Conservation (phyloP, 495 filamentous ascomycete genomes). For the Peziza echinospora region DNA sequence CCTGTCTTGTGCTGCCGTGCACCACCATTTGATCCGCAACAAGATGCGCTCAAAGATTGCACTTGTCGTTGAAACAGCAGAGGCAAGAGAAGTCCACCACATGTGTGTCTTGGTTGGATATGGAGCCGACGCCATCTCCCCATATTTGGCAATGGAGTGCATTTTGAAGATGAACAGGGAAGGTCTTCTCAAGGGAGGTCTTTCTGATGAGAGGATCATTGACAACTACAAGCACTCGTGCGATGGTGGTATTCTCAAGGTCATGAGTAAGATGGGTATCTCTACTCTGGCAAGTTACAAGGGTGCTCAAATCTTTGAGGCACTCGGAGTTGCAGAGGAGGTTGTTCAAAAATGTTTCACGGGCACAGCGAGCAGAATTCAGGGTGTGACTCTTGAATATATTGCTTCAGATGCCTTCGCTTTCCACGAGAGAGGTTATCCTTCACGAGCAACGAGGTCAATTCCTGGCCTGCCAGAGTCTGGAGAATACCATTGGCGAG, state of each 20-base stretch:
- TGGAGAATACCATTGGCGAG: conserved; percentile 98
- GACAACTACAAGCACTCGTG: conserved; percentile 96
- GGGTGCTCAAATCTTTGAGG: conserved; percentile 97
- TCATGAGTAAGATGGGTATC: conserved; percentile 99
- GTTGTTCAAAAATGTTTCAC: conserved; percentile 95
- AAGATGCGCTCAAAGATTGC: conserved; percentile 87
- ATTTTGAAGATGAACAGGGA: conserved; percentile 98
- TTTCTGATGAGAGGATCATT: conserved; percentile 65
- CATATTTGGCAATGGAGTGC: conserved; percentile 93
- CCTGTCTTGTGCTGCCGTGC: conserved; percentile 81
- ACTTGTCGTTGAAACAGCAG: conserved; percentile 78
- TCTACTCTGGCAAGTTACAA: conserved; percentile 97
- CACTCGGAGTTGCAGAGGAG: conserved; percentile 84
- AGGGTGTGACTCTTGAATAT: conserved; percentile 84
- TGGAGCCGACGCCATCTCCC: conserved; percentile 88
- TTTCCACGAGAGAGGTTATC: conserved; percentile 89
- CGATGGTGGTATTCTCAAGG: conserved; percentile 94
- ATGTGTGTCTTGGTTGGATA: conserved; percentile 96
- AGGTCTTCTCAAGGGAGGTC: conserved; percentile 74
- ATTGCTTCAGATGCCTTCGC: conserved; percentile 95
- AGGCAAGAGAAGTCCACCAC: conserved; percentile 96
- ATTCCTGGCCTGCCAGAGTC: conserved; percentile 79
- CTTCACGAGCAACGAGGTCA: conserved; percentile 54
- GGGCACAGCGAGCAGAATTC: conserved; percentile 87
- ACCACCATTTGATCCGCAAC: conserved; percentile 92